Percentiles rank a stretch among this genome's conserved stretches.
Conservation (phyloP, 768 basidiomycete genomes). For the Cubamyces lactineus region DNA sequence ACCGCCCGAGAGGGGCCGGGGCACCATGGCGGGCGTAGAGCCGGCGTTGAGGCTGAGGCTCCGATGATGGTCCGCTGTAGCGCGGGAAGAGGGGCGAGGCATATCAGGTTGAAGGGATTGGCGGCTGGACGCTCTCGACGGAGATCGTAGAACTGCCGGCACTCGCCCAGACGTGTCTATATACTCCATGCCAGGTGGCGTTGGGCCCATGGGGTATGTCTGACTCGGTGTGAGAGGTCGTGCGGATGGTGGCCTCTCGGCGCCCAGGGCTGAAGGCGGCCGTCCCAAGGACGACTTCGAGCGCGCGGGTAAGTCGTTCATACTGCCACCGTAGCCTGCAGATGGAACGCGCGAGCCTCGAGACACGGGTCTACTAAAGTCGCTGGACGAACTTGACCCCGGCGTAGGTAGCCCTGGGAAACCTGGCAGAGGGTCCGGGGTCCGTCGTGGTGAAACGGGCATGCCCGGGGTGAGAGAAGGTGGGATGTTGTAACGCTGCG, state of each 20-base stretch:
- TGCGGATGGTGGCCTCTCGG: slow-evolving; percentile 9
- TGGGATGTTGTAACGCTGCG: slow-evolving; percentile 10
- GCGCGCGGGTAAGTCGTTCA: not conserved
- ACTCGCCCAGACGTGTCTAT: not conserved
- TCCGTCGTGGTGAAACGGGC: slow-evolving; percentile 9
- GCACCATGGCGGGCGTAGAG: slow-evolving; percentile 30
- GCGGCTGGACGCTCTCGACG: slow-evolving; percentile 22
- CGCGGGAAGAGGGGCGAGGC: slow-evolving; percentile 27
- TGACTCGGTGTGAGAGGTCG: slow-evolving; percentile 12
- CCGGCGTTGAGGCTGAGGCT: slow-evolving; percentile 37
- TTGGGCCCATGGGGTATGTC: not conserved
- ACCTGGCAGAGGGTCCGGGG: slow-evolving; percentile 11
- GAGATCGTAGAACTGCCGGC: slow-evolving; percentile 17
- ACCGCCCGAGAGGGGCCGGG: slow-evolving; percentile 27
- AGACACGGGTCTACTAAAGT: slow-evolving; percentile 6
- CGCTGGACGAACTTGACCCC: slow-evolving; percentile 8
- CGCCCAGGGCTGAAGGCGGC: slow-evolving; percentile 9
- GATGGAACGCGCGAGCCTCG: slow-evolving; percentile 4
- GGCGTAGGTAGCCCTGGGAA: slow-evolving; percentile 15
- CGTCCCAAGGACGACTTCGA: slow-evolving; percentile 10
- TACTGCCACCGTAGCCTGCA: not conserved
- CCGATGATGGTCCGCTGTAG: slow-evolving; percentile 29
- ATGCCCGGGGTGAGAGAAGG: slow-evolving; percentile 4
- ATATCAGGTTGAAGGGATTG: slow-evolving; percentile 21
- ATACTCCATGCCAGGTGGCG: not conserved